phyloP scores from a whole-genome alignment of 2,329 filamentous ascomycete species.

The Trichocomaceae sp. region DNA sequence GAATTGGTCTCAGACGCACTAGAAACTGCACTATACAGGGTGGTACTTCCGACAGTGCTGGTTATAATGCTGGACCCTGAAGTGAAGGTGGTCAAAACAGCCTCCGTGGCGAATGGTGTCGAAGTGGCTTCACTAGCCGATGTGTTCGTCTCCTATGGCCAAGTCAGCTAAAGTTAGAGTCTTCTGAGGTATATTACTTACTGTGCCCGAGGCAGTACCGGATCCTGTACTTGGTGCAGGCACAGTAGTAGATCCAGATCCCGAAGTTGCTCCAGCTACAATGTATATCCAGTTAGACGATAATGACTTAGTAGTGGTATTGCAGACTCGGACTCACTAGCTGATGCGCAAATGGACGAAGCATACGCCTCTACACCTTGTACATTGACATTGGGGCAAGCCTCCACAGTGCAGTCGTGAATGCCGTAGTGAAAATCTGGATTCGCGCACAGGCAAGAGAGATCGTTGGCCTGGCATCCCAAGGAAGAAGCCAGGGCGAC shows the following conservation, averaged over 20 bases:
- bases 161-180: background rate
- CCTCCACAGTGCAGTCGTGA: conserved; percentile 41
- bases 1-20: conserved; percentile 16
- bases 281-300: background rate
- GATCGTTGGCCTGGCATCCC: conserved; percentile 34
- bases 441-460: conserved; percentile 36
- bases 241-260: conserved; percentile 8
- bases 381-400: conserved; percentile 36
- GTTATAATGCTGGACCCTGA: conserved; percentile 13
- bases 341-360: conserved; percentile 30
- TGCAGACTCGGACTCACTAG: conserved; percentile 5
- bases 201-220: background rate
- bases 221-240: background rate
- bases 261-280: conserved; percentile 12
- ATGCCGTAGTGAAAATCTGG: conserved; percentile 40
- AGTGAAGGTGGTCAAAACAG: conserved; percentile 15
- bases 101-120: conserved; percentile 14
- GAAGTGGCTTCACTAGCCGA: conserved; percentile 17
- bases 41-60: conserved; percentile 21
- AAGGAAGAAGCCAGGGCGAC: conserved; percentile 32
- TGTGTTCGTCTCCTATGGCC: conserved; percentile 14
- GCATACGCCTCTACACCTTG: conserved; percentile 28
- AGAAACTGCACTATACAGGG: conserved; percentile 13
- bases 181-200: background rate
- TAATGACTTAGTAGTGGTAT: background rate